These are phyloP conservation scores for Entonaema liquescens DNA, from an alignment of 495 filamentous ascomycete genomes.

Conservation along the genomic window DNA sequence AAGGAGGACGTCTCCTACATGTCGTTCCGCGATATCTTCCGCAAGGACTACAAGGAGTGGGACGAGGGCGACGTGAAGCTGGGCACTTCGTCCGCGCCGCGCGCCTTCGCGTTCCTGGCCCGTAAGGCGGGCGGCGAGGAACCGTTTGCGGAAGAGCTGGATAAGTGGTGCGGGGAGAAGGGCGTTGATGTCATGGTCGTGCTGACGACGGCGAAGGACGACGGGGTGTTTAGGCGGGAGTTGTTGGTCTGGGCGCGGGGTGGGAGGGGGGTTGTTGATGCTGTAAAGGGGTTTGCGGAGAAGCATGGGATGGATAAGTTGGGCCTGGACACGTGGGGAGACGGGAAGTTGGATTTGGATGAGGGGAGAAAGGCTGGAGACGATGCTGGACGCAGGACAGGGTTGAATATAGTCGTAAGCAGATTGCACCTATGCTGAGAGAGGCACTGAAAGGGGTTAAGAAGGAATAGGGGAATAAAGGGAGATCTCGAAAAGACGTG, in stretches of 20 bases:
- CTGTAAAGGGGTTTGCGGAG: slow-evolving; percentile 63
- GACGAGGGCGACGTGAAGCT: slow-evolving; percentile 65
- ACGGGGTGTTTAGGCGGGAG: slow-evolving; percentile 72
- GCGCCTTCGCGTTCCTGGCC: slow-evolving; percentile 69
- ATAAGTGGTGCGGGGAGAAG: slow-evolving; percentile 64
- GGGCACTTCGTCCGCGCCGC: slow-evolving; percentile 79
- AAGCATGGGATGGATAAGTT: slow-evolving; percentile 56
- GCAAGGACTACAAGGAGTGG: slow-evolving; percentile 96
- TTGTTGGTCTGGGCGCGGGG: slow-evolving; percentile 72
- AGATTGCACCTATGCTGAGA: slow-evolving; percentile 85
- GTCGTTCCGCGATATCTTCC: slow-evolving; percentile 75
- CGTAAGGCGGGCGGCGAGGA: slow-evolving; percentile 60
- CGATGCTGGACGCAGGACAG: slow-evolving; percentile 74
- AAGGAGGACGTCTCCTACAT: slow-evolving; percentile 77
- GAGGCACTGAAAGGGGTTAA: slow-evolving; percentile 61
- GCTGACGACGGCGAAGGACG: slow-evolving; percentile 74
- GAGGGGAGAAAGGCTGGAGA: slow-evolving; percentile 52
- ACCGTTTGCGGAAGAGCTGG: slow-evolving; percentile 47
- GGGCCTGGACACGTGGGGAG: slow-evolving; percentile 64
- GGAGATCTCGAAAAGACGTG: not conserved
- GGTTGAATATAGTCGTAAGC: slow-evolving; percentile 79
- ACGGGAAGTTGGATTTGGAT: slow-evolving; percentile 56
- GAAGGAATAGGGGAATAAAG: not conserved
- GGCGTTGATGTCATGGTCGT: slow-evolving; percentile 72
- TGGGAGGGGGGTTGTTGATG: slow-evolving; percentile 50